phyloP scores from a whole-genome alignment of 352 stramenopile species.

The Pythium sukuiense region DNA sequence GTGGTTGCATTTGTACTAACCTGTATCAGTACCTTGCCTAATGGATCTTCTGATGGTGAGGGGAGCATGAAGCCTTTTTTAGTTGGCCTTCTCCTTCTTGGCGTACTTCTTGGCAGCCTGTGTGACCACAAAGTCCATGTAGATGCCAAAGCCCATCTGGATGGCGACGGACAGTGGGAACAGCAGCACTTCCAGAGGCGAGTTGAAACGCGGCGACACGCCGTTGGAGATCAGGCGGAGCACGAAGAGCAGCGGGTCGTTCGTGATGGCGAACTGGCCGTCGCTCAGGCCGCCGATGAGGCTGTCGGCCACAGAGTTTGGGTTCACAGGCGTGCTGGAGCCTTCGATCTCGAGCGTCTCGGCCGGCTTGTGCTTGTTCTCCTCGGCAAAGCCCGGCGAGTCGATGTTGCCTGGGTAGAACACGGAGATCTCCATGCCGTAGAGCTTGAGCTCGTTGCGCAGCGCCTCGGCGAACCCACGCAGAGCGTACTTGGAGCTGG shows the following conservation, averaged over 20 bases:
- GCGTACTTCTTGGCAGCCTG: constrained; percentile 55
- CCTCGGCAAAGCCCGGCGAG: constrained; percentile 67
- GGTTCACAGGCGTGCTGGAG: constrained; percentile 42
- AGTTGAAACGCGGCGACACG: constrained; percentile 70
- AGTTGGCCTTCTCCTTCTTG: constrained; percentile 51
- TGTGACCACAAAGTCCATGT: constrained; percentile 80
- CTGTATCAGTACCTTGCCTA: too few species aligned
- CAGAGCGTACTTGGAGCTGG: constrained; percentile 79
- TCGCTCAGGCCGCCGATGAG: constrained; percentile 65
- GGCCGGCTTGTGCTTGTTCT: constrained; percentile 72
- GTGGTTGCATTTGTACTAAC: not conserved
- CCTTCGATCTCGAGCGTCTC: constrained; percentile 81
- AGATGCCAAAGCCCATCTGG: constrained; percentile 72
- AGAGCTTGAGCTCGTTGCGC: constrained; percentile 76
- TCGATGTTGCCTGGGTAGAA: constrained; percentile 87
- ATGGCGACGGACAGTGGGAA: constrained; percentile 64
- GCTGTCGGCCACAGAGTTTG: constrained; percentile 63
- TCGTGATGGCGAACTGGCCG: constrained; percentile 80
- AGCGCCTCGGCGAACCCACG: constrained; percentile 76
- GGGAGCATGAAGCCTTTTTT: not conserved
- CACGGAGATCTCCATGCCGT: constrained; percentile 68
- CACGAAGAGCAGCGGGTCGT: constrained; percentile 75
- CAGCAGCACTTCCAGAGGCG: constrained; percentile 65
- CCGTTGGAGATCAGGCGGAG: constrained; percentile 74
- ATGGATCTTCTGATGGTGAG: too few species aligned